Percentiles rank a stretch among this genome's conserved stretches.
Evolutionary conservation across 1,284 basidiomycete genomes (phyloP).

Genomic region (Sphagnurus paluster): DNA sequence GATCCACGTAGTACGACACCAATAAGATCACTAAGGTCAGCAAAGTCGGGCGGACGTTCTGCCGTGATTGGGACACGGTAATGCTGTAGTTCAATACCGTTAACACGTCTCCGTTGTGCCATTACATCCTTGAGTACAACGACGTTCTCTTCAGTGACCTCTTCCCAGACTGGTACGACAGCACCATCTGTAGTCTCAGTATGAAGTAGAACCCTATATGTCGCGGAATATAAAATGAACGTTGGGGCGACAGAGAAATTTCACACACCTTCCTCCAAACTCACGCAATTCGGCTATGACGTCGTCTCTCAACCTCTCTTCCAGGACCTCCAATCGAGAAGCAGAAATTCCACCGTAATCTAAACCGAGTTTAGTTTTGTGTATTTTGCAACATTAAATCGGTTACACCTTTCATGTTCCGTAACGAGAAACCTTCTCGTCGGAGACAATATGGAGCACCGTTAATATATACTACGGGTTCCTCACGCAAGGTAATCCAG

Average conservation of each 20-base stretch:
- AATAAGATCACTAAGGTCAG: constrained; percentile 75
- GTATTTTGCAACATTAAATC: neutral
- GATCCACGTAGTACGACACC: constrained; percentile 80
- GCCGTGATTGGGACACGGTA: constrained; percentile 91
- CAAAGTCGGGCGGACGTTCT: constrained; percentile 69
- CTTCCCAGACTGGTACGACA: constrained; percentile 96
- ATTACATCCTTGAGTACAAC: constrained; percentile 91
- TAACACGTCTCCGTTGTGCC: constrained; percentile 52
- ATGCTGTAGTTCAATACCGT: constrained; percentile 72
- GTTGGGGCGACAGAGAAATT: neutral
- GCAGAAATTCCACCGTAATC: constrained; percentile 94
- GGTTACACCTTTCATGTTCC: constrained; percentile 77
- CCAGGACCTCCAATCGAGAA: constrained; percentile 83
- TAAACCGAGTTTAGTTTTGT: too few species aligned
- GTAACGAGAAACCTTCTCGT: constrained; percentile 76
- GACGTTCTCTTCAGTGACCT: constrained; percentile 77
- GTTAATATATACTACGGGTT: constrained; percentile 95
- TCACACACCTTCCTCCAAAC: constrained; percentile 76
- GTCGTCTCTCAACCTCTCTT: constrained; percentile 91
- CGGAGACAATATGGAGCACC: constrained; percentile 81
- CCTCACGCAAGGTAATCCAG: constrained; percentile 94
- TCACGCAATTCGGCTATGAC: constrained; percentile 80
- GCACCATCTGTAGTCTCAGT: constrained; percentile 88
- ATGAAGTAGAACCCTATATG: constrained; percentile 77
- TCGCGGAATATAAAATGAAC: neutral